These are phyloP conservation scores for Pterocarpus santalinus DNA, from an alignment of 306 rosid species.

Conservation along the genomic window DNA sequence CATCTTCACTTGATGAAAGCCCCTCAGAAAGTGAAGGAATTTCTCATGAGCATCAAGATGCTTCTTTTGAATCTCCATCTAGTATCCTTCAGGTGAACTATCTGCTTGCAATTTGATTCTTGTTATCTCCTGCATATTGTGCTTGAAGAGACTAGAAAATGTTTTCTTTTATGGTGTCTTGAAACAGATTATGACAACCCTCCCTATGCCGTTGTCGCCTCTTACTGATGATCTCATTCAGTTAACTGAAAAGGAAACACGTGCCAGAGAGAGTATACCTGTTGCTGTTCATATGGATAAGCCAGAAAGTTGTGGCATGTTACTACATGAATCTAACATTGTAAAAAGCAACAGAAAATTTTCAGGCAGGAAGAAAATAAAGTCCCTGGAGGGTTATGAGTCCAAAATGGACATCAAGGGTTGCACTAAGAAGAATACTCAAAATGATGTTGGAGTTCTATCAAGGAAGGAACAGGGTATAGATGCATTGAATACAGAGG, in stretches of 20 bases:
- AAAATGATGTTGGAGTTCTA: conserved; percentile 49
- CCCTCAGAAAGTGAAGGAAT: conserved; percentile 80
- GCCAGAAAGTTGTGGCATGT: conserved; percentile 56
- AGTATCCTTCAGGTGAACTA: conserved; percentile 79
- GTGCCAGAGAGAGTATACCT: conserved; percentile 53
- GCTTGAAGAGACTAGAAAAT: conserved; percentile 48
- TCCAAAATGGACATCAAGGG: conserved; percentile 63
- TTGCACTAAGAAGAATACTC: conserved; percentile 55
- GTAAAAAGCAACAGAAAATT: conserved; percentile 59
- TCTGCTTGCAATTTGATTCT: conserved; percentile 44
- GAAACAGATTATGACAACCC: conserved; percentile 84
- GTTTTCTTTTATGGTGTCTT: conserved; percentile 47
- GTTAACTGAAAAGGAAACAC: conserved; percentile 60
- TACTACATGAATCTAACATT: conserved; percentile 54
- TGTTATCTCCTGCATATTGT: conserved; percentile 44
- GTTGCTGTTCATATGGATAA: conserved; percentile 58
- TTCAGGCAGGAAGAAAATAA: conserved; percentile 57
- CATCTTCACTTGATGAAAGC: conserved; percentile 81
- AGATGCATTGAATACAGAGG: conserved; percentile 67
- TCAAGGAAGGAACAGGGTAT: conserved; percentile 64
- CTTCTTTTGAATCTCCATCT: conserved; percentile 72
- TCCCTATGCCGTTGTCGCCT: conserved; percentile 81
- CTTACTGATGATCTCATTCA: conserved; percentile 72
- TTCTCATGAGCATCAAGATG: conserved; percentile 63
- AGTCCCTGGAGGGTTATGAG: conserved; percentile 60